phyloP scores from a whole-genome alignment of 768 basidiomycete species.

The Boletellus ananas region DNA sequence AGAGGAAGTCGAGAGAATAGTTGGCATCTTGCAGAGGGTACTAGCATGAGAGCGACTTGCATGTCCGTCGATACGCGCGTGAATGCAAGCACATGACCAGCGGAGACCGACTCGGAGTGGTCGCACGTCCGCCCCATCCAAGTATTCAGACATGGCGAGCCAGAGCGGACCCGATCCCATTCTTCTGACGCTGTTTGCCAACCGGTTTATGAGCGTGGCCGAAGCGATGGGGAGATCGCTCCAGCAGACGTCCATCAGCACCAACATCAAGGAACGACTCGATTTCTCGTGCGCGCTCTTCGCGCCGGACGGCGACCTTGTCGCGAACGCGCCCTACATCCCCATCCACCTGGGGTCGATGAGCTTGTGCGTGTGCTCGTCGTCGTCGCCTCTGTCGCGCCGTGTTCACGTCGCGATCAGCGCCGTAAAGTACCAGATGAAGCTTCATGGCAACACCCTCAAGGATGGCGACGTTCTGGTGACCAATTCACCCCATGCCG shows the following conservation, averaged over 20 bases:
- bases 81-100: no score
- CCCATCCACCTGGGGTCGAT: slow-evolving; percentile 85
- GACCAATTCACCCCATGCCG: slow-evolving; percentile 87
- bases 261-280: slow-evolving; percentile 93
- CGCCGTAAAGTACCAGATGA: slow-evolving; percentile 89
- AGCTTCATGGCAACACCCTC: slow-evolving; percentile 61
- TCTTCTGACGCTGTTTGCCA: slow-evolving; percentile 86
- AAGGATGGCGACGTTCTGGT: slow-evolving; percentile 91
- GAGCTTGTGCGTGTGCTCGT: slow-evolving; percentile 68
- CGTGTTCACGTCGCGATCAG: slow-evolving; percentile 30
- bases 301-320: slow-evolving; percentile 89
- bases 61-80: no score
- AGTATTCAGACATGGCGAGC: slow-evolving; percentile 12
- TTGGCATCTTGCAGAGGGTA: slow-evolving; percentile 51
- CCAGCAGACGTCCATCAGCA: slow-evolving; percentile 85
- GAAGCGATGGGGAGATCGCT: slow-evolving; percentile 93
- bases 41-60: slow-evolving; percentile 25
- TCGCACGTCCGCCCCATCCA: no score
- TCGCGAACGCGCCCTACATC: slow-evolving; percentile 92
- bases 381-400: neutral
- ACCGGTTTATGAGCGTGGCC: slow-evolving; percentile 96
- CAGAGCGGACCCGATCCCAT: slow-evolving; percentile 70
- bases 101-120: no score
- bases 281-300: slow-evolving; percentile 96
- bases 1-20: slow-evolving; percentile 61